phyloP scores from a whole-genome alignment of 225 moss, liverwort and hornwort genomes.

The Physcomitrellopsis africana region DNA sequence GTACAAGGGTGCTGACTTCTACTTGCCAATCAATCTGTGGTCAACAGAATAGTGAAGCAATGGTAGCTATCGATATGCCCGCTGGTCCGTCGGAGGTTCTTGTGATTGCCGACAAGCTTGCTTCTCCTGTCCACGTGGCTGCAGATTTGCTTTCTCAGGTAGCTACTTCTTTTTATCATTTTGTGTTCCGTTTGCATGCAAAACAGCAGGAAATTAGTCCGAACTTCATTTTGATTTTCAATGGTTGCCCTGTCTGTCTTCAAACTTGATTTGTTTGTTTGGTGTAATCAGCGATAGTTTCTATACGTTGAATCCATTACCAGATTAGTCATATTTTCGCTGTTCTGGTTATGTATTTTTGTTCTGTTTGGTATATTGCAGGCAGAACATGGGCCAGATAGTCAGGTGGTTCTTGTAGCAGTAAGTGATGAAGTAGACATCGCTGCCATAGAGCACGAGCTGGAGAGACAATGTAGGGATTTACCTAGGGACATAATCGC shows the following conservation, averaged over 20 bases:
- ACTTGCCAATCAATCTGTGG: constrained; percentile 18
- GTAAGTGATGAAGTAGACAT: constrained; percentile 66
- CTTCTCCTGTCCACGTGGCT: constrained; percentile 65
- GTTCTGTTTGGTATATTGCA: constrained; percentile 21
- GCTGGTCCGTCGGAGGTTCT: constrained; percentile 80
- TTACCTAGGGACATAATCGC: constrained; percentile 65
- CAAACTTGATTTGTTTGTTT: background rate
- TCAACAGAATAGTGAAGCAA: constrained; percentile 68
- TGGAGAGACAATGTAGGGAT: constrained; percentile 64
- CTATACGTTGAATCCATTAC: background rate
- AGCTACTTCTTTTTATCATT: too few species aligned
- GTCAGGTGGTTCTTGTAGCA: constrained; percentile 69
- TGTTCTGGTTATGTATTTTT: background rate
- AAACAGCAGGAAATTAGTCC: background rate
- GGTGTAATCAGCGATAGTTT: background rate
- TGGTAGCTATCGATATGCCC: constrained; percentile 86
- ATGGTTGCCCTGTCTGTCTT: too few species aligned
- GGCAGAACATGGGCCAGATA: constrained; percentile 81
- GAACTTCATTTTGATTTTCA: background rate
- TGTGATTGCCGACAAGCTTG: constrained; percentile 70
- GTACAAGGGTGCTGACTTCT: background rate
- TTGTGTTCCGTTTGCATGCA: background rate
- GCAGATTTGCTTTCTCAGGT: constrained; percentile 79
- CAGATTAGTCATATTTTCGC: background rate
- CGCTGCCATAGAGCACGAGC: constrained; percentile 49